Base-by-base conservation (phyloP, 345 rosid genomes). In the Rhodamnia rubescens region DNA sequence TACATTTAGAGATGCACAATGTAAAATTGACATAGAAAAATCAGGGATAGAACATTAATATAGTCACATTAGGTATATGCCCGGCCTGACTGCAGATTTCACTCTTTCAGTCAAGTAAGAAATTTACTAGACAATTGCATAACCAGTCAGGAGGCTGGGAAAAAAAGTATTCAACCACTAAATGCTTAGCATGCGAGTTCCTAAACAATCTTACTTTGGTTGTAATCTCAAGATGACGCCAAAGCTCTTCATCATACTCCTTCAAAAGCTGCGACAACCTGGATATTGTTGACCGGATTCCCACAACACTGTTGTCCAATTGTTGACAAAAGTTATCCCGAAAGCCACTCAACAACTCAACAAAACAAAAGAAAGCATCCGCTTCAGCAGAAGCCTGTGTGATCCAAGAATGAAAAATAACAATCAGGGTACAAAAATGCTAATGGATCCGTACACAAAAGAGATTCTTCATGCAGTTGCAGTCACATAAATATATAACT, bases 161-260 rank as follows among this genome's bases (percentile, higher is more conserved):
- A 69, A 29, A 64, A 64, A 64, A 64, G 75, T 64, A 64, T 64
- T 29, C 1, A 1, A 64, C 42, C 75, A 64, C 42, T 64, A 36
- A 29, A 64, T 4, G 12, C 53, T 21, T 74, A 47, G 49, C 16
- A 59, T 59, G 16, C 24, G 18, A 15, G 32, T 57, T 20, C 11
- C 21, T 36, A 22, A 53, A 24, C 49, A 84, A 82, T 86, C 94
- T 89, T 94, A 95, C 99, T 90, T 95, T 97, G 52, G 98, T 95
- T 85, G 98, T 94, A 91, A 97, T 85, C 92, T 97, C 99, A 85
- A 97, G 92, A 90, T 97, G 99, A 82, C 98, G 99, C 99, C 99
- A 97, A 83, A 97, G 98, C 89, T 97, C 99, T 89, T 97, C 98
- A 87, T 97, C 99, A 83, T 97, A 98, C 83, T 95, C 95, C 90